A percentile compares a stretch with the other conserved stretches of the same genome.
Conservation (phyloP, 805 yeast genomes). For the Danielozyma ontarioensis region DNA sequence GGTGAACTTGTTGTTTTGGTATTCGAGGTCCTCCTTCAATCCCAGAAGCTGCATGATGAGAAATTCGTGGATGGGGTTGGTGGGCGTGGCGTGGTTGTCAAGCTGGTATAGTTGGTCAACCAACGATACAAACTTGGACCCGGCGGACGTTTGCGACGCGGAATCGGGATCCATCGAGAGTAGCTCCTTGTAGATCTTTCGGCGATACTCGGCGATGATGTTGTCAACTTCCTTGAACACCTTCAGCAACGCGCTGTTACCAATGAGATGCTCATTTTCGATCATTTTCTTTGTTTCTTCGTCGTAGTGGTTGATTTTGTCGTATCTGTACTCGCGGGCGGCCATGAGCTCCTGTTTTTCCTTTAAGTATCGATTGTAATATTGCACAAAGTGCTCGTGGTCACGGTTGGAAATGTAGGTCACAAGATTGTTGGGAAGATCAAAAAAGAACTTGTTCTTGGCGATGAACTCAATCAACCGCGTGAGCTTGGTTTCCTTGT, state of each 20-base stretch:
- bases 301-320: slow-evolving; percentile 8
- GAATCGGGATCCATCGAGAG: slow-evolving; percentile 33
- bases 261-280: slow-evolving; percentile 20
- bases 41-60: slow-evolving; percentile 26
- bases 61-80: slow-evolving; percentile 32
- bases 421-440: slow-evolving; percentile 29
- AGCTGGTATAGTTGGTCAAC: slow-evolving; percentile 37
- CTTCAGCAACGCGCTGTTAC: slow-evolving; percentile 24
- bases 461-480: slow-evolving; percentile 32
- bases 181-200: slow-evolving; percentile 30
- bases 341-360: slow-evolving; percentile 17
- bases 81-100: slow-evolving; percentile 12
- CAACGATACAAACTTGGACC: slow-evolving; percentile 30
- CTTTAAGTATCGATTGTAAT: slow-evolving; percentile 24
- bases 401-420: slow-evolving; percentile 22
- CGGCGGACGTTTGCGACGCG: slow-evolving; percentile 7
- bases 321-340: slow-evolving; percentile 6
- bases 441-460: slow-evolving; percentile 28
- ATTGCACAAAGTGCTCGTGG: slow-evolving; percentile 32
- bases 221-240: slow-evolving; percentile 28
- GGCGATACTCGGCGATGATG: slow-evolving; percentile 30
- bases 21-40: slow-evolving; percentile 27
- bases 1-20: slow-evolving; percentile 32
- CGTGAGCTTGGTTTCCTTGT: slow-evolving; percentile 27
- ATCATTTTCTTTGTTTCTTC: slow-evolving; percentile 8